Evolutionary conservation across 805 yeast genomes (phyloP), one percentile per base, ranked within the genome.

Genomic region (Groenewaldozyma tartarivorans): DNA sequence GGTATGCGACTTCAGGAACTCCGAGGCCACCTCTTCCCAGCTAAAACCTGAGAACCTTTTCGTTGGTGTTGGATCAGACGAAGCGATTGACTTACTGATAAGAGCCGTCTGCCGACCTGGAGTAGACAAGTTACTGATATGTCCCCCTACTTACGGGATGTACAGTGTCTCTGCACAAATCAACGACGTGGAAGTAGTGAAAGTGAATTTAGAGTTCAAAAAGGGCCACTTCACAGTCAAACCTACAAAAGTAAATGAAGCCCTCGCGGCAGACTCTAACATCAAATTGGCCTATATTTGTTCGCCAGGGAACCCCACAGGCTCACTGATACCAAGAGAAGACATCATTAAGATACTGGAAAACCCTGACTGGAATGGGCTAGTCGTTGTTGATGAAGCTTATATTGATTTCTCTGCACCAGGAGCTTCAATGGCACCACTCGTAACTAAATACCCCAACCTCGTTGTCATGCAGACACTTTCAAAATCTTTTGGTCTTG

Each of bases 61-160:
- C 56, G 69, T 92, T 26, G 98, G 98, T 34, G 98, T 92, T 9
- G 98, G 98, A 1, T 88, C 96, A 1, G 98, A 92, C 60, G 98
- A 92, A 62, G 77, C 92, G 53, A 87, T 92, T 45, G 98, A 92
- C 58, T 73, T 92, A 32, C 63, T 90, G 41, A 79, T 92, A 47
- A 69, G 98, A 52, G 84, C 94, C 41, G 72, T 81, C 40, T 84
- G 96, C 55, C 66, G 61, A 4, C 98, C 98, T 2, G 83, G 82
- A 2, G 69, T 67, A 48, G 96, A 88, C 45, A 90, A 86, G 58
- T 62, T 92, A 55, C 63, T 92, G 51, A 75, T 77, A 1, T 79
- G 95, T 59, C 96, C 97, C 2, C 97, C 98, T 33, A 92, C 98
- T 0, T 92, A 92, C 56, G 96, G 97, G 4, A 92, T 92, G 98